phyloP scores from a whole-genome alignment of 2,329 filamentous ascomycete genomes.

The Talaromyces marneffei region DNA sequence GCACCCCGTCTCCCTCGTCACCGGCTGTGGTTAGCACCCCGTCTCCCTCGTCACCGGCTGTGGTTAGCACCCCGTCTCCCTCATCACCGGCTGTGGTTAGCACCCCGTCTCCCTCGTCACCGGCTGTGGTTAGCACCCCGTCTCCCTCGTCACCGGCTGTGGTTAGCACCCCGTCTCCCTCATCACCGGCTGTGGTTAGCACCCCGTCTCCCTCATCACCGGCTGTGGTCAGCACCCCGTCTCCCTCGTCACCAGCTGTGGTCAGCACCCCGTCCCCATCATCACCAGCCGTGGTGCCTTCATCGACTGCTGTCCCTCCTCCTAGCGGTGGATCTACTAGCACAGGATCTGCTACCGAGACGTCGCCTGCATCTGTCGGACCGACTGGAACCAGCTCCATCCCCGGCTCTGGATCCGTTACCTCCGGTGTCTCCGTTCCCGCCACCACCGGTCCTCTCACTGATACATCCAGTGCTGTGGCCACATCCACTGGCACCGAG shows the following conservation, averaged over 20 bases:
- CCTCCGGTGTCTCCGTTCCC: slow-evolving; percentile 8
- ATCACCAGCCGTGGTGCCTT: not conserved
- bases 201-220: no score
- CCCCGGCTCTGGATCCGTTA: slow-evolving; percentile 1
- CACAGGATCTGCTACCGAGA: not conserved
- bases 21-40: not conserved
- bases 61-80: not conserved
- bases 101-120: not conserved
- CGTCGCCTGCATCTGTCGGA: not conserved
- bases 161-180: not conserved
- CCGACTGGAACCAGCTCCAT: slow-evolving; percentile 1
- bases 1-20: not conserved
- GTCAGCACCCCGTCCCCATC: not conserved
- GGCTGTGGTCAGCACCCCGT: no score
- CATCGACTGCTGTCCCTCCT: not conserved
- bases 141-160: not conserved
- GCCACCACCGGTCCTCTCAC: slow-evolving; percentile 4
- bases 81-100: not conserved
- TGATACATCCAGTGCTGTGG: slow-evolving; percentile 1
- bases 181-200: not conserved
- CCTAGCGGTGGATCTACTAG: slow-evolving; percentile 1
- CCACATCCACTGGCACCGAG: slow-evolving; percentile 8
- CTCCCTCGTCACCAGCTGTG: not conserved
- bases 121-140: not conserved
- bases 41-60: not conserved